Base-by-base conservation (phyloP, 106 monocot species). In the Amphibolis antarctica region DNA sequence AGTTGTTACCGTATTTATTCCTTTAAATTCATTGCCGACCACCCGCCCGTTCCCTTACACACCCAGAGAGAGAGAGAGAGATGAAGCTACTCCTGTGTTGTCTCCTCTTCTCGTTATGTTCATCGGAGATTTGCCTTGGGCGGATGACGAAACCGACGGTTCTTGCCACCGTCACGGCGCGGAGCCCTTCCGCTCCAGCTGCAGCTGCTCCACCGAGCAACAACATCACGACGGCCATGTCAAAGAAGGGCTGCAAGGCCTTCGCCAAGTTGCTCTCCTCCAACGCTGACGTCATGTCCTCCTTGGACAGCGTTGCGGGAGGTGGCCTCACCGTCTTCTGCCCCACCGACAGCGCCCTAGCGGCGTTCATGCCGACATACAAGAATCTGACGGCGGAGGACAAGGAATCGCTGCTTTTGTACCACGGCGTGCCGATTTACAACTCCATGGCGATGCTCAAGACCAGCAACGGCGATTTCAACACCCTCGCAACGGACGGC, bases 321-420 rank as follows among this genome's bases (percentile, higher is more conserved):
- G 69, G 77, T 13, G 86, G 89, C 0, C 77, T 89, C 43, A 86
- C 89, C 1, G 69, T 84, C 4, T 89, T 94, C 71, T 94, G 94
- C 68, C 86, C 89, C 11, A 12, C 60, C 58, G 94, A 94, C 67
- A 28, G 70, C 14, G 83, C 89, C 3, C 46, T 89, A 46, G 56
- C 52, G 22, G 63, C 67, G 0, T 94, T 89, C 69, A 29, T 71
- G 65, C 79, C 86, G 56, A 76, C 75, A 63, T 86, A 69, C 79
- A 94, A 86, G 74, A 89, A 89, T 59, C 79, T 89, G 53, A 78
- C 89, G 27, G 76, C 72, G 44, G 76, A 71, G 44, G 83, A 54
- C 19, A 79, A 82, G 71, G 15, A 49, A 14, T 77, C 79, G 0
- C 59, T 94, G 17, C 73, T 89, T 7, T 81, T 94, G 55, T 94